phyloP scores from a whole-genome alignment of 495 filamentous ascomycete species.

The Penicillium salamii region DNA sequence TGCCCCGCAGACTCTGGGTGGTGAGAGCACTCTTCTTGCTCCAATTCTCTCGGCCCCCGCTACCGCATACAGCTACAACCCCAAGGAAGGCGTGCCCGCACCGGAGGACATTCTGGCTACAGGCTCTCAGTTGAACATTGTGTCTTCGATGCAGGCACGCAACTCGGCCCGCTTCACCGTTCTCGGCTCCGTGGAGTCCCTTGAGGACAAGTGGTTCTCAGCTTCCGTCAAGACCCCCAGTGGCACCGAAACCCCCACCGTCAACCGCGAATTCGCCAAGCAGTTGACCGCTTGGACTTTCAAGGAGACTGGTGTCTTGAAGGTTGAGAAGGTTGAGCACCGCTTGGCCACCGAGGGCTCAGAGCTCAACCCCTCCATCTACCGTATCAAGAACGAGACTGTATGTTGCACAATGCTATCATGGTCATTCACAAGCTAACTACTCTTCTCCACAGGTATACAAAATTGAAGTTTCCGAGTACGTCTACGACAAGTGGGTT shows the following conservation, averaged over 20 bases:
- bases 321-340: slow-evolving; percentile 81
- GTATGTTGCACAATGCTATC: slow-evolving; percentile 52
- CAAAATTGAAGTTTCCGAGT: slow-evolving; percentile 85
- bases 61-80: slow-evolving; percentile 91
- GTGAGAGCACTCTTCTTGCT: slow-evolving; percentile 66
- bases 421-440: slow-evolving; percentile 19
- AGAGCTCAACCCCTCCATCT: slow-evolving; percentile 78
- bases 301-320: slow-evolving; percentile 86
- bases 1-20: slow-evolving; percentile 77
- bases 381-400: slow-evolving; percentile 95
- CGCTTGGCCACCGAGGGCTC: slow-evolving; percentile 54
- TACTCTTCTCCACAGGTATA: slow-evolving; percentile 60
- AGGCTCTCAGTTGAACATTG: slow-evolving; percentile 76
- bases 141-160: slow-evolving; percentile 82
- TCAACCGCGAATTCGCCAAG: slow-evolving; percentile 83
- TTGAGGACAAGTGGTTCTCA: slow-evolving; percentile 88
- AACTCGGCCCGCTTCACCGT: slow-evolving; percentile 91
- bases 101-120: slow-evolving; percentile 81
- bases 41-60: slow-evolving; percentile 77
- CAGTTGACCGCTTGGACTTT: slow-evolving; percentile 87
- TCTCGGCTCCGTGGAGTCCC: slow-evolving; percentile 78
- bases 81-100: slow-evolving; percentile 74
- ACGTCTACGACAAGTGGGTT: slow-evolving; percentile 61
- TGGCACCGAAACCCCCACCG: slow-evolving; percentile 57
- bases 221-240: slow-evolving; percentile 66